phyloP scores from a whole-genome alignment of 176 grass and related monocot species.

The Zoysia japonica region DNA sequence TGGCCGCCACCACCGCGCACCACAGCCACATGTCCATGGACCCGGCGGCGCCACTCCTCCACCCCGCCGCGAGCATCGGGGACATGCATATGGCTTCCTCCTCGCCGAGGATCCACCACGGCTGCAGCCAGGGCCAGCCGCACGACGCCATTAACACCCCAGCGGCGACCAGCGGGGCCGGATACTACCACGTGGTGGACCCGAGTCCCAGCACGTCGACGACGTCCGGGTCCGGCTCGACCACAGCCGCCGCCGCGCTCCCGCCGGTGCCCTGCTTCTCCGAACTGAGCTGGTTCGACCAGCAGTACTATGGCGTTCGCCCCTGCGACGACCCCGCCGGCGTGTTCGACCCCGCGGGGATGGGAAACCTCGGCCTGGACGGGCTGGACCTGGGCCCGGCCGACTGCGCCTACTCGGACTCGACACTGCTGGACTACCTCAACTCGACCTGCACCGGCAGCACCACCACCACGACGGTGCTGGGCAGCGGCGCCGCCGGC shows the following conservation, averaged over 20 bases:
- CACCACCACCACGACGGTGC: slow-evolving; percentile 3
- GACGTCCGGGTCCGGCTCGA: slow-evolving; percentile 47
- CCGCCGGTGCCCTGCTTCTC: slow-evolving; percentile 60
- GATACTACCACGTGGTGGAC: background rate
- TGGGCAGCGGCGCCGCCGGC: background rate
- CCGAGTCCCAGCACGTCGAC: slow-evolving; percentile 49
- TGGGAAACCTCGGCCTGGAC: slow-evolving; percentile 48
- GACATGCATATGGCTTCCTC: background rate
- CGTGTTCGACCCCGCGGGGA: slow-evolving; percentile 30
- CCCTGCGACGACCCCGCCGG: background rate
- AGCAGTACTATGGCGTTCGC: background rate
- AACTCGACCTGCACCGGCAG: slow-evolving; percentile 40
- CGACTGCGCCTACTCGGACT: slow-evolving; percentile 29
- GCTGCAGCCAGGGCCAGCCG: background rate
- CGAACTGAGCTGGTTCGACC: slow-evolving; percentile 45
- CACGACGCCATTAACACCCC: background rate
- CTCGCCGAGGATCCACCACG: background rate
- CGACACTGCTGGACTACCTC: slow-evolving; percentile 60
- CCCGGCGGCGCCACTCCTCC: background rate
- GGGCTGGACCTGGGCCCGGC: slow-evolving; percentile 50
- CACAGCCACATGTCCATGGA: background rate
- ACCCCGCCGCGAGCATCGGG: background rate
- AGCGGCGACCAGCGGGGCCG: background rate
- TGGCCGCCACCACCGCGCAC: slow-evolving; percentile 35
- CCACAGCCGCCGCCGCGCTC: slow-evolving; percentile 36